Conservation (phyloP, 2,329 filamentous ascomycete species). For the Beauveria caledonica region DNA sequence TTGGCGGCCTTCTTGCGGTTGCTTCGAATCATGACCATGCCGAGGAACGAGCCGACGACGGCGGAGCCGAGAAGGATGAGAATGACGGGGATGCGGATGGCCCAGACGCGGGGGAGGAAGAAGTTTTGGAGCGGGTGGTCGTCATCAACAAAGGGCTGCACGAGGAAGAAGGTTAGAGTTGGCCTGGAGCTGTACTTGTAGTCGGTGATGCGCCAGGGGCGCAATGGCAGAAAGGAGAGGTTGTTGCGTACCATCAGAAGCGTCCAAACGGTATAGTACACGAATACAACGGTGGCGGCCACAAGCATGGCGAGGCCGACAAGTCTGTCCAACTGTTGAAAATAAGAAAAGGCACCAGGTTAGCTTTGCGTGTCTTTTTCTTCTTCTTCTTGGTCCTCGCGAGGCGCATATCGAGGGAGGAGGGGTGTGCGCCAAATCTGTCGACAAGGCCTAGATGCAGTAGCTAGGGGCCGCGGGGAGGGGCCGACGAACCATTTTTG, state of each 20-base stretch:
- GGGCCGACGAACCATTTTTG: constrained; percentile 8
- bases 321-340: constrained; percentile 77
- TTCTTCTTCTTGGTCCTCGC: neutral
- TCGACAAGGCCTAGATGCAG: neutral
- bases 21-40: constrained; percentile 97
- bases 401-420: neutral
- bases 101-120: constrained; percentile 97
- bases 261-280: constrained; percentile 97
- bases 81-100: constrained; percentile 96
- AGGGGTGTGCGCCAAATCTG: neutral
- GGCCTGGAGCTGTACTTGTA: neutral
- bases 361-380: neutral
- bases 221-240: constrained; percentile 9
- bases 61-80: constrained; percentile 85
- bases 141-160: constrained; percentile 93
- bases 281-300: constrained; percentile 55
- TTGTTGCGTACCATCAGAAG: constrained; percentile 71
- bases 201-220: neutral
- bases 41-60: constrained; percentile 91
- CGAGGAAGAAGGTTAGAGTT: constrained; percentile 4
- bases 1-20: constrained; percentile 97
- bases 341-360: neutral
- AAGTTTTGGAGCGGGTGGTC: constrained; percentile 89
- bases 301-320: constrained; percentile 60
- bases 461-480: neutral